Evolutionary conservation across 371 early-diverging fungal genomes (phyloP), one percentile per base, ranked within the genome.

Genomic region (Entomophthora muscae): DNA sequence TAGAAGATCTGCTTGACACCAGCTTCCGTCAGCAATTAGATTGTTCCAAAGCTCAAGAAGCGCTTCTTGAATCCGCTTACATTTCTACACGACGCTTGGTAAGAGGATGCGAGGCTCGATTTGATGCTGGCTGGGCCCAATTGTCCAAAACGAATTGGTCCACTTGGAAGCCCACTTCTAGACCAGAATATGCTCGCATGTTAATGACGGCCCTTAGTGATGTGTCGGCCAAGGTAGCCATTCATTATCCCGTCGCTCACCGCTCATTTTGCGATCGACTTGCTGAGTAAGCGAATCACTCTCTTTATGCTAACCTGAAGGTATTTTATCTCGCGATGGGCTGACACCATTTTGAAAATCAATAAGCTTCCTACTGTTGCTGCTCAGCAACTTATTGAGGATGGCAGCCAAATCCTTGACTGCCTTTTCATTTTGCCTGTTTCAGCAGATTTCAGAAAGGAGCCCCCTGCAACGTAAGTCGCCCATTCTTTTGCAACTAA

Each of bases 211-310:
- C 22, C 29, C 5, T 57, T 28, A 57, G 13, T 28, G 7, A 28
- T 10, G 0, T 26, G 21, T 10, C 21, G 7, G 24, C 31, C 7
- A 5, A 28, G 13, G 31, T 3, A 22, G 5, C 27, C 12, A 17
- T 28, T 13, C 7, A 57, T 1, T 57, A 57, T 26, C 22, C 57
- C 24, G 31, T 21, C 31, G 27, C 27, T 26, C 31, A 22, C 1
- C 57, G 22, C 31, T 21, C 28, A 3, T 57, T 57, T 26, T 57
- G 57, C 7, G 22, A 57, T 57, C 28, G 28, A 26, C 31, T 57
- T 57, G 57, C 29, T 57, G 5, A 57, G 28, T 57, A 57, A 57
- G 27, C 31, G n/a, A 51, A 51, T 17, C n/a, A n/a, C n/a, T n/a
- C n/a, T n/a, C n/a, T n/a, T n/a, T n/a, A n/a, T n/a, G n/a, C n/a